A percentile compares a stretch with the other conserved stretches of the same genome.
Evolutionary conservation across 768 basidiomycete genomes (phyloP).

Genomic region (Macrolepiota dolichaula): DNA sequence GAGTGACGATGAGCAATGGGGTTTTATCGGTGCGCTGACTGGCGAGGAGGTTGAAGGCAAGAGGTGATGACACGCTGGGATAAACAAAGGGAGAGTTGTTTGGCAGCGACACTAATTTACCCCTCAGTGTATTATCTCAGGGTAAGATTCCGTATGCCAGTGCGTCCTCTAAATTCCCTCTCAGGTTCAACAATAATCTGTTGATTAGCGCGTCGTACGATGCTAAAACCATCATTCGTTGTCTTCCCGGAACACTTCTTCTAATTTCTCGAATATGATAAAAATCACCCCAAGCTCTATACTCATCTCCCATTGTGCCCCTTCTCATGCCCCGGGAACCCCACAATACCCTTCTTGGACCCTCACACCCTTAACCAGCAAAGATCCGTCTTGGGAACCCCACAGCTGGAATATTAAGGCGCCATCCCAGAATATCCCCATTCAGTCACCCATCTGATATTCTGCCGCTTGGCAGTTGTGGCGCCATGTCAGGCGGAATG

Average conservation of each 20-base stretch:
- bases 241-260: neutral
- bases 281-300: neutral
- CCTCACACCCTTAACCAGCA: neutral
- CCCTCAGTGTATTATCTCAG: neutral
- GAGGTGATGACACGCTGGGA: conserved; percentile 27
- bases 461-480: neutral
- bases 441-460: neutral
- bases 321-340: neutral
- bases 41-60: neutral
- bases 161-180: neutral
- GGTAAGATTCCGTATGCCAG: neutral
- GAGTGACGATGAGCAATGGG: conserved; percentile 25
- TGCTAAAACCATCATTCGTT: neutral
- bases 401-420: too few species aligned
- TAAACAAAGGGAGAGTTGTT: conserved; percentile 21
- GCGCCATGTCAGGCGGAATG: neutral
- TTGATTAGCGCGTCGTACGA: neutral
- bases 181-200: neutral
- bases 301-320: neutral
- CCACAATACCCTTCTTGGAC: neutral
- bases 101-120: neutral
- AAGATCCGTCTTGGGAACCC: neutral
- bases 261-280: neutral
- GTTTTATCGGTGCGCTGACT: neutral
- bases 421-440: neutral